Evolutionary conservation across 805 yeast species (phyloP), one percentile per base, ranked within the genome.

Genomic region (Candida odintsovae): DNA sequence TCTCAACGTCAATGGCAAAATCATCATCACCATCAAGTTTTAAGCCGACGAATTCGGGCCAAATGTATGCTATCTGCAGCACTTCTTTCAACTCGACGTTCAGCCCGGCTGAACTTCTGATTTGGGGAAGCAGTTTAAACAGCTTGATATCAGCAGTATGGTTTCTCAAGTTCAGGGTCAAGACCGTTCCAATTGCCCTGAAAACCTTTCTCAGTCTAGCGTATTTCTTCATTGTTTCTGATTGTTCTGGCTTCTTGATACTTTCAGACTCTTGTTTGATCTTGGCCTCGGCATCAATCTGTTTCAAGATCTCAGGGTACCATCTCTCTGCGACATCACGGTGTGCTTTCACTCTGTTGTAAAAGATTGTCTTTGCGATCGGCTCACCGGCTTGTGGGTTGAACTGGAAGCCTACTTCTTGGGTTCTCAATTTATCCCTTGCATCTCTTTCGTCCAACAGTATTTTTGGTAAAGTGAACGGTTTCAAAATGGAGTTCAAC

Each of bases 321-420:
- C 72, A 70, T 46, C 58, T 61, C 25, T 59, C 60, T 11, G 74
- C 66, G 41, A 72, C 76, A 43, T 72, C 75, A 50, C 68, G 69
- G 53, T 73, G 77, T 1, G 72, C 61, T 48, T 69, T 66, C 37
- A 71, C 64, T 47, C 75, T 59, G 53, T 70, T 69, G 35, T 67
- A 56, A 48, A 73, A 72, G 10, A 71, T 70, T 28, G 69, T 61
- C 43, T 63, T 56, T 4, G 75, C 75, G 10, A 72, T 70, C 0
- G 76, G 75, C 31, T 67, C 56, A 11, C 50, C 56, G 15, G 64
- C 54, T 42, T 65, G 67, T 1, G 72, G 76, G 8, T 53, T 56
- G 49, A 64, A 71, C 53, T 69, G 76, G 50, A 68, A 69, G 2
- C 73, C 74, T 8, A 67, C 61, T 48, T 64, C 66, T 8, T 56